Evolutionary conservation across 345 rosid genomes (phyloP).

Genomic region (Acer saccharum): DNA sequence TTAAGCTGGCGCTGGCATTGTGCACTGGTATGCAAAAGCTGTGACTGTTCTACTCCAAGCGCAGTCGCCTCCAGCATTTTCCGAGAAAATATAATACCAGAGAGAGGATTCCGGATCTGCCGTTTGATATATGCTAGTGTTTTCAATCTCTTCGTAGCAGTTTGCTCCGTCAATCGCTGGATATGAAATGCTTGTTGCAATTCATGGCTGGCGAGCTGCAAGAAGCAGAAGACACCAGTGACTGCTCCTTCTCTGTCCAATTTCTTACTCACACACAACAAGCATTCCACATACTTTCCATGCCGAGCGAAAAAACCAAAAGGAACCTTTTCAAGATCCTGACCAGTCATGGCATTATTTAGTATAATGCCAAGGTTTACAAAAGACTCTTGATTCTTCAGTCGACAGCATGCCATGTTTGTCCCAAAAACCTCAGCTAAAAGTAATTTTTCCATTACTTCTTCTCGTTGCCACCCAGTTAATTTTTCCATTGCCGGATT

Average conservation of each 20-base stretch:
- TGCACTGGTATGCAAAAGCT: slow-evolving; percentile 69
- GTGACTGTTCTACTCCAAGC: slow-evolving; percentile 71
- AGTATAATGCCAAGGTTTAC: slow-evolving; percentile 75
- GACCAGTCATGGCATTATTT: slow-evolving; percentile 71
- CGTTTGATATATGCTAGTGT: slow-evolving; percentile 76
- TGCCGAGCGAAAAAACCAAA: slow-evolving; percentile 74
- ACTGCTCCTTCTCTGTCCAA: slow-evolving; percentile 70
- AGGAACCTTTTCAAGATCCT: slow-evolving; percentile 73
- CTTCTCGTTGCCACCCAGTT: slow-evolving; percentile 83
- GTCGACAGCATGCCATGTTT: slow-evolving; percentile 67
- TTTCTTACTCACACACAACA: slow-evolving; percentile 82
- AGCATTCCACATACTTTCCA: slow-evolving; percentile 80
- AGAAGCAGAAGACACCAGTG: slow-evolving; percentile 88
- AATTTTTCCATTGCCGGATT: slow-evolving; percentile 84
- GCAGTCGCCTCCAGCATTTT: slow-evolving; percentile 79
- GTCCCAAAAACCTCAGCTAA: slow-evolving; percentile 88
- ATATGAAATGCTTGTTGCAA: slow-evolving; percentile 90
- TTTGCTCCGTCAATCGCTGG: slow-evolving; percentile 81
- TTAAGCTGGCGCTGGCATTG: slow-evolving; percentile 81
- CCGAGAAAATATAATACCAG: slow-evolving; percentile 71
- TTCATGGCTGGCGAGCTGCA: slow-evolving; percentile 93
- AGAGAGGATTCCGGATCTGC: slow-evolving; percentile 79
- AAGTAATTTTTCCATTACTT: slow-evolving; percentile 83
- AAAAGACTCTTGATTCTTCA: slow-evolving; percentile 83
- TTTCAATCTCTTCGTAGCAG: slow-evolving; percentile 73